phyloP scores from a whole-genome alignment of 2,329 filamentous ascomycete species.

The Xylariomycetidae sp. region DNA sequence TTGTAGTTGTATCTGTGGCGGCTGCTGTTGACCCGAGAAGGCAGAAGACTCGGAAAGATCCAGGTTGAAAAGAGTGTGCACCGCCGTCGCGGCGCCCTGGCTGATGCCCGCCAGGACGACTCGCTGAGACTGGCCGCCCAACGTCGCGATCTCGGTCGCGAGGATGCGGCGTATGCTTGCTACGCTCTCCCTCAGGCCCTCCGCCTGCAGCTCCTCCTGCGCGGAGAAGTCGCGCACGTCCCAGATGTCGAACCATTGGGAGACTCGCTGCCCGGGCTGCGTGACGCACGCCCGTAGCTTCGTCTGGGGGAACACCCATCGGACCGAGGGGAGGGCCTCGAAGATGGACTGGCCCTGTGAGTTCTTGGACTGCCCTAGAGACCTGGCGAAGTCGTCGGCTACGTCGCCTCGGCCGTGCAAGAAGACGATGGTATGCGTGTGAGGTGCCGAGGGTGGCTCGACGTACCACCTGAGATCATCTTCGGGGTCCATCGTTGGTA shows the following conservation, averaged over 20 bases:
- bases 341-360: slow-evolving; percentile 29
- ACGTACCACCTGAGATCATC: no score
- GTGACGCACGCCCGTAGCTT: slow-evolving; percentile 24
- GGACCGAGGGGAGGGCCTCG: slow-evolving; percentile 38
- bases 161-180: slow-evolving; percentile 27
- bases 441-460: slow-evolving; percentile 13
- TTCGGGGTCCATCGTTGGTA: no score
- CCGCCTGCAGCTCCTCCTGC: slow-evolving; percentile 37
- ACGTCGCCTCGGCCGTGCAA: slow-evolving; percentile 42
- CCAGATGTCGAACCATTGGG: slow-evolving; percentile 50
- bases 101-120: slow-evolving; percentile 43
- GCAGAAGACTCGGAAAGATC: background rate
- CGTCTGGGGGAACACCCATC: slow-evolving; percentile 46
- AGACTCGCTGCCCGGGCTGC: slow-evolving; percentile 18
- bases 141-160: slow-evolving; percentile 25
- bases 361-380: slow-evolving; percentile 26
- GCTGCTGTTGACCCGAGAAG: background rate
- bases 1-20: slow-evolving; percentile 3
- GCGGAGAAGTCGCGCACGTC: slow-evolving; percentile 35
- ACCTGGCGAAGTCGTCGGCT: slow-evolving; percentile 25
- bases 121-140: slow-evolving; percentile 31
- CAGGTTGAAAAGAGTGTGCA: slow-evolving; percentile 18
- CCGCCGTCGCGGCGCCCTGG: slow-evolving; percentile 37
- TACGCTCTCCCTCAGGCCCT: slow-evolving; percentile 37
- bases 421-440: slow-evolving; percentile 41